Conservation (phyloP, 2,329 filamentous ascomycete genomes). For the Pseudopyricularia cyperi region DNA sequence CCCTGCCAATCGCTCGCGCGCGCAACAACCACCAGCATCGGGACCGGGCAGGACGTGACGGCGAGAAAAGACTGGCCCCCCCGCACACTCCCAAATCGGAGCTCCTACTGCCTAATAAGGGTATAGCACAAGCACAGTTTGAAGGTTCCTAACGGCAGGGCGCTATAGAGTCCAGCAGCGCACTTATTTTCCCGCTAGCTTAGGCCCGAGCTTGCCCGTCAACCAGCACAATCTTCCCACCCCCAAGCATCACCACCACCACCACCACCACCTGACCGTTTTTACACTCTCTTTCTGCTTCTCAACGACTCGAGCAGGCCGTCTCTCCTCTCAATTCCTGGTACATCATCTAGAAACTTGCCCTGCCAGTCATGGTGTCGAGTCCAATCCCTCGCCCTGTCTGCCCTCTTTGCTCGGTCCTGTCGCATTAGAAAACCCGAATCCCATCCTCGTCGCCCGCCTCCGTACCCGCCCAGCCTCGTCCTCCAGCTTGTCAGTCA, state of each 20-base stretch:
- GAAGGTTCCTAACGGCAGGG: too few relatives aligned
- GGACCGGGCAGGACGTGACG: too few relatives aligned
- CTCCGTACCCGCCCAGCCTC: constrained; percentile 13
- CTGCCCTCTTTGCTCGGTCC: neutral
- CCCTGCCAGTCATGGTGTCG: constrained; percentile 5
- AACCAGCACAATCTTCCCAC: neutral
- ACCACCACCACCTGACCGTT: neutral
- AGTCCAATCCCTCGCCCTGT: neutral
- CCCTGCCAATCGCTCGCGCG: too few relatives aligned
- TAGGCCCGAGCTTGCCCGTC: neutral
- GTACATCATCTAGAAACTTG: neutral
- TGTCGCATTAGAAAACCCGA: constrained; percentile 2
- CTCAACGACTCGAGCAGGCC: neutral
- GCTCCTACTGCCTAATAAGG: too few relatives aligned
- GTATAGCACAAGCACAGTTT: too few relatives aligned
- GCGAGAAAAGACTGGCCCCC: too few relatives aligned
- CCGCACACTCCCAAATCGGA: too few relatives aligned
- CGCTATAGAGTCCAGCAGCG: too few relatives aligned
- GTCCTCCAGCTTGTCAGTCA: neutral
- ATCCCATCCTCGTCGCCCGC: constrained; percentile 5
- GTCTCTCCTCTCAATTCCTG: neutral
- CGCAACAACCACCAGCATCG: too few relatives aligned
- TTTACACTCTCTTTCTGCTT: neutral
- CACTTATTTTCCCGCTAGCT: constrained; percentile 2
- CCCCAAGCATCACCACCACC: neutral